Evolutionary conservation across 1,139 yeast genomes (phyloP).

Genomic region (Hansenula sp.): DNA sequence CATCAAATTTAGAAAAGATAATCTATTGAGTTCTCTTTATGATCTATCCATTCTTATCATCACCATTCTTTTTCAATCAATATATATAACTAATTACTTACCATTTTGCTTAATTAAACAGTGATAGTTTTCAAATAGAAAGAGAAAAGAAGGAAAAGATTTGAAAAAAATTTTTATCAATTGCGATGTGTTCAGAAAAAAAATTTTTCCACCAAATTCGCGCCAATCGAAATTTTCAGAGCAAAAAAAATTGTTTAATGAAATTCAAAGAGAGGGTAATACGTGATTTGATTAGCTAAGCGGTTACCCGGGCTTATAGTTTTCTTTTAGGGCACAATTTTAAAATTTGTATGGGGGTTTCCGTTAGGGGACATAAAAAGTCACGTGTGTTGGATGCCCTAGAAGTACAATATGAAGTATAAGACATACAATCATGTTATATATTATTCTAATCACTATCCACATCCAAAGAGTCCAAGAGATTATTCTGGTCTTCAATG

Average conservation of each 20-base stretch:
- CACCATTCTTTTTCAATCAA: background rate
- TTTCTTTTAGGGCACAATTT: too few relatives aligned
- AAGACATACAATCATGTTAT: background rate
- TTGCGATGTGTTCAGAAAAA: background rate
- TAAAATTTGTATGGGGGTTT: too few relatives aligned
- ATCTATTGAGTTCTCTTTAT: background rate
- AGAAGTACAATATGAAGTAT: background rate
- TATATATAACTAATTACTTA: slow-evolving; percentile 3
- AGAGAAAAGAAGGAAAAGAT: slow-evolving; percentile 2
- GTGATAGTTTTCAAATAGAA: background rate
- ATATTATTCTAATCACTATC: slow-evolving; percentile 7
- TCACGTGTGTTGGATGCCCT: background rate
- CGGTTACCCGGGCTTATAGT: too few relatives aligned
- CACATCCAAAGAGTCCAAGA: slow-evolving; percentile 23
- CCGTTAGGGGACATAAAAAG: background rate
- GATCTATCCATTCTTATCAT: background rate
- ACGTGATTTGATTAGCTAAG: too few relatives aligned
- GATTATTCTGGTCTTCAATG: slow-evolving; percentile 23
- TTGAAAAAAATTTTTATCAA: slow-evolving; percentile 3
- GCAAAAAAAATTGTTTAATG: too few relatives aligned
- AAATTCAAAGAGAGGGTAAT: too few relatives aligned
- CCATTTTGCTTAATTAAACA: slow-evolving; percentile 7
- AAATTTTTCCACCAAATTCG: slow-evolving; percentile 1
- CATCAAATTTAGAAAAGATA: too few relatives aligned
- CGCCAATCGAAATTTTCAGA: background rate